Evolutionary conservation across 768 basidiomycete genomes (phyloP).

Genomic region (Russula sp.): DNA sequence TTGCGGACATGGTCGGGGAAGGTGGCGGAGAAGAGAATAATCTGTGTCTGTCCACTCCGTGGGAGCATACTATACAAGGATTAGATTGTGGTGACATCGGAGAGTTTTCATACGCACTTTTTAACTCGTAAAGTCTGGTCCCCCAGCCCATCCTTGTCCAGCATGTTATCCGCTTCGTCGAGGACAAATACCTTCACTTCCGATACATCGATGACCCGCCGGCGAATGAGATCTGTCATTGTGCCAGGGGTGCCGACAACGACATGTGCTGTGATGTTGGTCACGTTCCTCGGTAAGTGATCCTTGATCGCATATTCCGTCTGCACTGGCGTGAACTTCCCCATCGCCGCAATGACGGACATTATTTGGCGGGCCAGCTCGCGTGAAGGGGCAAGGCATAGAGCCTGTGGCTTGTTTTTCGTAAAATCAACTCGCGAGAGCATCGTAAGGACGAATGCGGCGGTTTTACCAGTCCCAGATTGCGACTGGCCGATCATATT

Average conservation of each 20-base stretch:
- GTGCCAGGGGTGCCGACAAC: conserved; percentile 97
- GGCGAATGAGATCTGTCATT: conserved; percentile 77
- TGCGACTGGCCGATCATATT: conserved; percentile 99
- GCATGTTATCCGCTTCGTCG: conserved; percentile 99
- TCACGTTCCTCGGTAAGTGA: conserved; percentile 56
- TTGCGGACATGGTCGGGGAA: conserved; percentile 89
- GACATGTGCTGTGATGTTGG: conserved; percentile 75
- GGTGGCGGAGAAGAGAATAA: conserved; percentile 96
- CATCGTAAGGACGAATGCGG: conserved; percentile 97
- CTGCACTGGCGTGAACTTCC: conserved; percentile 88
- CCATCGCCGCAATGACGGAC: conserved; percentile 90
- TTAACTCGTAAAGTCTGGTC: conserved; percentile 92
- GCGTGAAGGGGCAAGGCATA: conserved; percentile 96
- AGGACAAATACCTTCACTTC: conserved; percentile 89
- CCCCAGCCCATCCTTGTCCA: conserved; percentile 88
- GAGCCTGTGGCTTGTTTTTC: conserved; percentile 81
- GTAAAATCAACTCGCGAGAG: conserved; percentile 86
- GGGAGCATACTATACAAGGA: conserved; percentile 46
- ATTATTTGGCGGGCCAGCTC: conserved; percentile 97
- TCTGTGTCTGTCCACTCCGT: conserved; percentile 52
- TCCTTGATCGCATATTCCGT: conserved; percentile 96
- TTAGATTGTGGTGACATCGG: neutral
- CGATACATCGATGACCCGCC: conserved; percentile 69
- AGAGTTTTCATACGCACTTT: conserved; percentile 51
- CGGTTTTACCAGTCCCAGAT: conserved; percentile 98